Evolutionary conservation across 148 eudicot genomes (phyloP).

Genomic region (Polygonum maritimum): DNA sequence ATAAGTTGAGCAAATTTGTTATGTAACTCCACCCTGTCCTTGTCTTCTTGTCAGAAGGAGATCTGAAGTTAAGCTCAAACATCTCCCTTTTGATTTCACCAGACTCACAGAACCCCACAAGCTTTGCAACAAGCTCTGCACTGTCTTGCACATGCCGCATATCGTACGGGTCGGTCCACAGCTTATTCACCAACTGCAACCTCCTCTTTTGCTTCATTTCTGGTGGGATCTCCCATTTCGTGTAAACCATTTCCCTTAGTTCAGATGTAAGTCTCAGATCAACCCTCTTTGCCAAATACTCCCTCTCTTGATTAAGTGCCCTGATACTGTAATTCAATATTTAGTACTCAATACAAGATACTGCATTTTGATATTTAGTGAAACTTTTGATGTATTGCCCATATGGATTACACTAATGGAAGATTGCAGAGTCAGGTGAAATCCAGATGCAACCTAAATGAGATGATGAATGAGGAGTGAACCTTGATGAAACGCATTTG

Average conservation of each 20-base stretch:
- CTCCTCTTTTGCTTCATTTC: conserved; percentile 79
- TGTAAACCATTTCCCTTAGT: conserved; percentile 65
- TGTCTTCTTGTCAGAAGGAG: conserved; percentile 66
- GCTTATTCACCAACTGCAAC: conserved; percentile 72
- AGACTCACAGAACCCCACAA: conserved; percentile 76
- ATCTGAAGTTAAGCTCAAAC: conserved; percentile 75
- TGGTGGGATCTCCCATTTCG: conserved; percentile 82
- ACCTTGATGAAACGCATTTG: conserved; percentile 70
- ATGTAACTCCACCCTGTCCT: conserved; percentile 97
- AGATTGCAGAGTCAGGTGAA: no score
- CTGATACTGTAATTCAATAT: conserved; percentile 37
- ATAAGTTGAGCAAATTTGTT: conserved; percentile 78
- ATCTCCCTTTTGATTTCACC: conserved; percentile 66
- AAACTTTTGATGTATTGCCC: no score
- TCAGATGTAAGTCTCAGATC: conserved; percentile 62
- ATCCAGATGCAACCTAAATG: no score
- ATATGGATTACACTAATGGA: no score
- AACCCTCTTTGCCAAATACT: conserved; percentile 79
- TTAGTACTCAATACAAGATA: background rate
- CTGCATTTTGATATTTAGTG: no score
- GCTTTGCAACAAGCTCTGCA: conserved; percentile 84
- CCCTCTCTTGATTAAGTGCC: conserved; percentile 90
- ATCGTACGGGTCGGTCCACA: conserved; percentile 83
- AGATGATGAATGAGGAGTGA: background rate
- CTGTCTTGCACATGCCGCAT: conserved; percentile 77